phyloP scores from a whole-genome alignment of 768 basidiomycete genomes.

The Mycena metata region DNA sequence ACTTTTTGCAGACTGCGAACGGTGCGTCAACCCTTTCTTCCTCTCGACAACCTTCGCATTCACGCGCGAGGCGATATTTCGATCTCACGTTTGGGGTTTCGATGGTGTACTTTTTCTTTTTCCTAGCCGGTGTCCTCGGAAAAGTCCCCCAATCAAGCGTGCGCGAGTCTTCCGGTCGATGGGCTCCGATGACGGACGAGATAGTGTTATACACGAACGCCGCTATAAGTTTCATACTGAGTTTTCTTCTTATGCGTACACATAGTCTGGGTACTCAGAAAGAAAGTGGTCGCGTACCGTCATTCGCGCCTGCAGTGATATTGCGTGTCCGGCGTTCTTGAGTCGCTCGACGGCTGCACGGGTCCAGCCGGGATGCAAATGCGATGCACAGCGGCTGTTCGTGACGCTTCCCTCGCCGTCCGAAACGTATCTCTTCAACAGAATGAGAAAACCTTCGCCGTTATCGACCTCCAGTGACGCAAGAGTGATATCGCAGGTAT shows the following conservation, averaged over 20 bases:
- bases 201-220: slow-evolving; percentile 7
- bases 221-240: neutral
- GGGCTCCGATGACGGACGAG: neutral
- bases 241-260: neutral
- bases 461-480: neutral
- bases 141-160: too few relatives aligned
- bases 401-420: neutral
- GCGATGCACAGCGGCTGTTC: neutral
- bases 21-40: too few relatives aligned
- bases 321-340: neutral
- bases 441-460: slow-evolving; percentile 10
- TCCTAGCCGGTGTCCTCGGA: too few relatives aligned
- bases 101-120: too few relatives aligned
- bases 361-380: neutral
- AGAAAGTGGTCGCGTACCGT: neutral
- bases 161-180: too few relatives aligned
- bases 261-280: neutral
- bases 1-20: too few relatives aligned
- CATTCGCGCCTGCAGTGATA: neutral
- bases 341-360: neutral
- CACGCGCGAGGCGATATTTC: too few relatives aligned
- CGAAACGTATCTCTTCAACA: slow-evolving; percentile 1
- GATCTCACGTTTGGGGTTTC: too few relatives aligned
- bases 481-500: slow-evolving; percentile 9
- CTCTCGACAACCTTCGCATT: too few relatives aligned